Evolutionary conservation across 2,329 filamentous ascomycete genomes (phyloP), one percentile per base, ranked within the genome.

Genomic region (Seiridium cupressi): DNA sequence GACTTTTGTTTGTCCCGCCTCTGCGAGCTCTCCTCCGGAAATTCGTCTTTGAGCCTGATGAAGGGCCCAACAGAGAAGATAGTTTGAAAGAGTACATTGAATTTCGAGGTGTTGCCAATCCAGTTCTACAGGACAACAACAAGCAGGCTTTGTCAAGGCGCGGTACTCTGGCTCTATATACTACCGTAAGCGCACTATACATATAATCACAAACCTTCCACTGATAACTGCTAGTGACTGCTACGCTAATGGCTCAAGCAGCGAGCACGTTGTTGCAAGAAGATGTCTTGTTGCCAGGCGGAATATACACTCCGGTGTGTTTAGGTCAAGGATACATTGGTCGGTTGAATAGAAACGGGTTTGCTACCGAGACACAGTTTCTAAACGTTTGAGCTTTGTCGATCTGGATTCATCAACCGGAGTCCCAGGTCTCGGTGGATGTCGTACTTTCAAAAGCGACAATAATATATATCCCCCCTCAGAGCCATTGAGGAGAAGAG

Each of bases 281-380:
- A 44, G 81, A 87, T 11, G 75, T 85, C 10, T 73, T 80, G 42
- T 75, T 91, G 10, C 79, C 79, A 1, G 90, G 90, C 18, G 90
- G 90, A 3, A 76, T 92, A 32, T 84, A 90, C 63, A 93, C 91
- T 1, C 87, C 90, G 0, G 88, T 90, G 0, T 89, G 84, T 58
- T 76, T 93, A 2, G 90, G 90, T 1, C 85, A 89, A 65, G 76
- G 80, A 8, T 89, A 85, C 68, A 77, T 92, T 61, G 84, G 92
- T 68, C 80, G 88, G 11, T 68, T 91, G 46, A 76, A 83, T 42
- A 78, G 80, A 40, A 81, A 78, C 44, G 89, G 89, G 2, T 83
- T 93, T 68, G 84, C 84, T 69, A 79, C 89, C 49, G 84, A 90
- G 67, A 79, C 80, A 32, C 81, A 79, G 68, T 73, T 83, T 11